phyloP scores from a whole-genome alignment of 768 basidiomycete genomes.

The Lenzites betulinus region DNA sequence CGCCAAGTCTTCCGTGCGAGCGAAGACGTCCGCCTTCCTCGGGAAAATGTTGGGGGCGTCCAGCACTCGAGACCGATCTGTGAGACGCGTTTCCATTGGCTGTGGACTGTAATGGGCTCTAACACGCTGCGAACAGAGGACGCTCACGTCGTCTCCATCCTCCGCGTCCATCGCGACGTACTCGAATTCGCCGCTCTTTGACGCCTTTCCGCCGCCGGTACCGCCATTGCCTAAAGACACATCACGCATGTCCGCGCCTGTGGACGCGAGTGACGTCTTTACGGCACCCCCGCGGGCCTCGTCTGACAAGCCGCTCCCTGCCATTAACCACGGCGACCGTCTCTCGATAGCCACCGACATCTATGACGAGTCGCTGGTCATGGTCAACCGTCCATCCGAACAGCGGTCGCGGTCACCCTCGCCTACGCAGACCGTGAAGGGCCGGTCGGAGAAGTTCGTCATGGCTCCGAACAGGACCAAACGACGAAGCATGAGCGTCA shows the following conservation, averaged over 20 bases:
- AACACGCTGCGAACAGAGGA: conserved; percentile 20
- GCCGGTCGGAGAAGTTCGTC: conserved; percentile 19
- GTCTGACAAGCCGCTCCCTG: conserved; percentile 65
- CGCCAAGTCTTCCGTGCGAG: conserved; percentile 64
- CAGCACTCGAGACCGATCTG: conserved; percentile 68
- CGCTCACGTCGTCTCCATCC: conserved; percentile 29
- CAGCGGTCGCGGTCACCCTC: conserved; percentile 28
- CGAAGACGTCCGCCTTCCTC: conserved; percentile 79
- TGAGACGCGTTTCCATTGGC: conserved; percentile 34
- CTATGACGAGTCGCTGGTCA: conserved; percentile 58
- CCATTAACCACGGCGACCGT: conserved; percentile 44
- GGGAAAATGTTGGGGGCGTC: conserved; percentile 77
- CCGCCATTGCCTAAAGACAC: conserved; percentile 45
- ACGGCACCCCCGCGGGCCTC: conserved; percentile 30
- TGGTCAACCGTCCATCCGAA: conserved; percentile 49
- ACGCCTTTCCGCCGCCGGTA: conserved; percentile 42
- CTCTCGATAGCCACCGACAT: conserved; percentile 31
- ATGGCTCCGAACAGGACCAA: conserved; percentile 41
- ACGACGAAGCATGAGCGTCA: conserved; percentile 74
- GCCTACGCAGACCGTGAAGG: conserved; percentile 29
- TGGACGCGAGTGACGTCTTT: conserved; percentile 55
- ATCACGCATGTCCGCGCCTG: conserved; percentile 6
- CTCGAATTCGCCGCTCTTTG: conserved; percentile 38
- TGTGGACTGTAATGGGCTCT: conserved; percentile 1
- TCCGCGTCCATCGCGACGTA: conserved; percentile 26